Evolutionary conservation across 1,139 yeast genomes (phyloP).

Genomic region (Diutina catenulata): DNA sequence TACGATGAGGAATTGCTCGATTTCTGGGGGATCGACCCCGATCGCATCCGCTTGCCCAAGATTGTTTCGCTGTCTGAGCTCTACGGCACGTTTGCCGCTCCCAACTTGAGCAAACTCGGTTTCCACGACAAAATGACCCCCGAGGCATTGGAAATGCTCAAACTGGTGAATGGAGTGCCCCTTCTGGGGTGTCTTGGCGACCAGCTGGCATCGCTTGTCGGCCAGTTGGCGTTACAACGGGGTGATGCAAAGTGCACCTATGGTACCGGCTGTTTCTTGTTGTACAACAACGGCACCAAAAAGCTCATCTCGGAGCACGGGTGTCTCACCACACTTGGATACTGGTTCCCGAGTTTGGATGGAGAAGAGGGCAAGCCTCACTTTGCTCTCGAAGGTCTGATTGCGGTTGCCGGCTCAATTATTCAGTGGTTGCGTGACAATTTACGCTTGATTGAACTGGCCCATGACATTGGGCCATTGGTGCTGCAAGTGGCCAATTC

Average conservation of each 20-base stretch:
- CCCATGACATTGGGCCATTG: slow-evolving; percentile 83
- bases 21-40: slow-evolving; percentile 70
- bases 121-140: slow-evolving; percentile 41
- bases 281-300: slow-evolving; percentile 73
- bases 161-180: slow-evolving; percentile 48
- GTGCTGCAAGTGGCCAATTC: slow-evolving; percentile 73
- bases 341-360: slow-evolving; percentile 65
- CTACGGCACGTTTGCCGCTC: slow-evolving; percentile 62
- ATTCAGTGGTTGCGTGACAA: slow-evolving; percentile 94
- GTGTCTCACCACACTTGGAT: slow-evolving; percentile 80
- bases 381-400: slow-evolving; percentile 89
- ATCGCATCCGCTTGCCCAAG: slow-evolving; percentile 61
- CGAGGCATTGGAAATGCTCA: slow-evolving; percentile 38
- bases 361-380: slow-evolving; percentile 53
- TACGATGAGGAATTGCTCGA: slow-evolving; percentile 69
- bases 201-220: slow-evolving; percentile 88
- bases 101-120: slow-evolving; percentile 39
- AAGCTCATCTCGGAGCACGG: slow-evolving; percentile 66
- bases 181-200: slow-evolving; percentile 90
- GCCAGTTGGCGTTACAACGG: slow-evolving; percentile 73
- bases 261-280: slow-evolving; percentile 90
- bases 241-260: slow-evolving; percentile 96
- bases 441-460: slow-evolving; percentile 66
- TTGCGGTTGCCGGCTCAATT: slow-evolving; percentile 92
- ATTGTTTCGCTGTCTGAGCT: slow-evolving; percentile 72